Base-by-base conservation (phyloP, 176 grass and related monocot genomes). In the Musa itinerans region DNA sequence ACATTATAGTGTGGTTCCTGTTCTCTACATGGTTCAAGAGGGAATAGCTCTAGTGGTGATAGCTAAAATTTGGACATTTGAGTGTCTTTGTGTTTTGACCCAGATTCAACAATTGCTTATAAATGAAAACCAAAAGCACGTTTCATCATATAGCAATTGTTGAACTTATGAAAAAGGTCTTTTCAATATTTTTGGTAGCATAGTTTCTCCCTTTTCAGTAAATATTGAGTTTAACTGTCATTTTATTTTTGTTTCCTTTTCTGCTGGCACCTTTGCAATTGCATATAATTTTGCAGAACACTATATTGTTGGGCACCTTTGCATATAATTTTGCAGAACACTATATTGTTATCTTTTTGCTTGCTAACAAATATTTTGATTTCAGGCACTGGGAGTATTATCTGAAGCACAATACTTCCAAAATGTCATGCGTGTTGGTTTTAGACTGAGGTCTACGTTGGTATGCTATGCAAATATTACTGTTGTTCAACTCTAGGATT, bases 351-450 rank as follows among this genome's bases (percentile, higher is more conserved):
- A 34, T 70, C 25, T 20, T 50, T 20, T 70, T 51, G 19, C 9
- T 74, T 43, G 7, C 10, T 22, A 57, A 56, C 15, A 27, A 56
- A 17, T 17, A 56, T 26, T 57, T 74, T 74, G 13, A 23, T 68
- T 74, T 68, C 84, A 99, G 90, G 79, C 81, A 22, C 70, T 99
- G 49, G 95, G 95, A 79, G 95, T 99, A 79, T 85, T 99, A 75
- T 52, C 53, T 77, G 95, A 99, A 89, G 95, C 90, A 81, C 95
- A 99, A 24, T 99, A 99, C 84, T 99, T 99, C 86, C 95, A 94
- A 74, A 99, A 99, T 81, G 95, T 94, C 54, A 99, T 99, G 95
- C 95, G 95, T 62, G 83, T 85, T 20, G 95, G 95, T 76, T 99
- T 89, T 83, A 94, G 95, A 74, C 65, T 99, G 75, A 94, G 95